These are phyloP conservation scores for Penicillium aurantiogriseum DNA, from an alignment of 2,329 filamentous ascomycete species.

Conservation along the genomic window DNA sequence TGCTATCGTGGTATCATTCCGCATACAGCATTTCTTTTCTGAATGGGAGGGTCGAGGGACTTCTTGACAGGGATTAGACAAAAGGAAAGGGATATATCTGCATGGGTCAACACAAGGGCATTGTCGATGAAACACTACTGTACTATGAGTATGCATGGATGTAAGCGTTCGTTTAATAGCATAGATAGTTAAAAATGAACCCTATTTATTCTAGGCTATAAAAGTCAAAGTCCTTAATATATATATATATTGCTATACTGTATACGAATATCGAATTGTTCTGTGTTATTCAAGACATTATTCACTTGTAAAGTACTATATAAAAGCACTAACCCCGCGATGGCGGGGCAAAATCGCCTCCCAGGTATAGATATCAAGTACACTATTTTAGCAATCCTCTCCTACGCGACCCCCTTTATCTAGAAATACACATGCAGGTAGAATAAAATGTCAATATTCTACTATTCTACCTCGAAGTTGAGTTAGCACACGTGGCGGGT, in stretches of 20 bases:
- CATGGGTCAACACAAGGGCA: not conserved
- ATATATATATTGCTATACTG: not conserved
- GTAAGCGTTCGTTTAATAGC: not conserved
- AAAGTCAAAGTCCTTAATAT: too few species aligned
- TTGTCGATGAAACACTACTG: not conserved
- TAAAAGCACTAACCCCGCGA: not conserved
- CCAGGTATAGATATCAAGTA: not conserved
- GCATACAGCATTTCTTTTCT: not conserved
- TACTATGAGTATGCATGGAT: not conserved
- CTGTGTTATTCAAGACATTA: not conserved
- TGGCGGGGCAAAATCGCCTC: not conserved
- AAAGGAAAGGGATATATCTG: not conserved
- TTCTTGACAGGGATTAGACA: not conserved
- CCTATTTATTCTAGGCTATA: too few species aligned
- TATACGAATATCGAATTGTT: not conserved
- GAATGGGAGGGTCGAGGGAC: not conserved
- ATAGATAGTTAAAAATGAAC: not conserved
- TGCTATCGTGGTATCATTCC: not conserved
- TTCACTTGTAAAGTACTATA: not conserved
- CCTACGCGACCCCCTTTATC: too few species aligned
- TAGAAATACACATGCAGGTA: not conserved
- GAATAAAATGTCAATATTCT: not conserved
- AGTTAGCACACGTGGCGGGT: constrained; percentile 1
- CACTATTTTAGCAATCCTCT: not conserved
- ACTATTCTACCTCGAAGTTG: not conserved